Percentiles rank a stretch among this genome's conserved stretches.
Conservation (phyloP, 2,329 filamentous ascomycete genomes). For the Alternaria infectoria region DNA sequence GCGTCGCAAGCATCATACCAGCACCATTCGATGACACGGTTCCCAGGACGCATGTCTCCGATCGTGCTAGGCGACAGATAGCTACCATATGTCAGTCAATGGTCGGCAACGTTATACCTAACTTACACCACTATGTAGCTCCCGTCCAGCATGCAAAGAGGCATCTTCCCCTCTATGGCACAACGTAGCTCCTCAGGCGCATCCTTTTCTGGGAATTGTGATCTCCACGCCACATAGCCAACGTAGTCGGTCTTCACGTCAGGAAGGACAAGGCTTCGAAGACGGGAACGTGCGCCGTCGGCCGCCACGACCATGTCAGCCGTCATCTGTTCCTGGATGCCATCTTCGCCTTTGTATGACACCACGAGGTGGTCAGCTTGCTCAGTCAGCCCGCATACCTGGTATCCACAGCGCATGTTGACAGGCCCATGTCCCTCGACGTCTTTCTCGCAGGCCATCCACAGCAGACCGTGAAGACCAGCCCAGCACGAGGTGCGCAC, state of each 20-base stretch:
- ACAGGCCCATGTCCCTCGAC: conserved; percentile 1
- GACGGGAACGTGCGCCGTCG: conserved; percentile 21
- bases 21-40: conserved; percentile 53
- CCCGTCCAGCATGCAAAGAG: conserved; percentile 7
- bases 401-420: conserved; percentile 5
- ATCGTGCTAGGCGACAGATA: conserved; percentile 51
- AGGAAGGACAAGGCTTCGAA: conserved; percentile 17
- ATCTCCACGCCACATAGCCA: conserved; percentile 30
- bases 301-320: conserved; percentile 25
- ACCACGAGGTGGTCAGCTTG: conserved; percentile 4
- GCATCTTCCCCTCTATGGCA: conserved; percentile 7
- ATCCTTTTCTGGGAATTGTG: conserved; percentile 7
- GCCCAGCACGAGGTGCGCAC: conserved; percentile 25
- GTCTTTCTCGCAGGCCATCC: conserved; percentile 8
- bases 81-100: not conserved
- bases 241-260: conserved; percentile 18
- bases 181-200: conserved; percentile 12
- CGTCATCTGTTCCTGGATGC: not conserved
- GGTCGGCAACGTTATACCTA: too few species aligned
- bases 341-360: not conserved
- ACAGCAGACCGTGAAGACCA: conserved; percentile 15
- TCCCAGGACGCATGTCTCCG: conserved; percentile 41
- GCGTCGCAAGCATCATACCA: conserved; percentile 52
- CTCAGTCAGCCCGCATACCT: conserved; percentile 9
- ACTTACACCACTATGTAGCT: conserved; percentile 16